Conservation (phyloP, 202 grass and related monocot genomes). For the Eragrostis tef region DNA sequence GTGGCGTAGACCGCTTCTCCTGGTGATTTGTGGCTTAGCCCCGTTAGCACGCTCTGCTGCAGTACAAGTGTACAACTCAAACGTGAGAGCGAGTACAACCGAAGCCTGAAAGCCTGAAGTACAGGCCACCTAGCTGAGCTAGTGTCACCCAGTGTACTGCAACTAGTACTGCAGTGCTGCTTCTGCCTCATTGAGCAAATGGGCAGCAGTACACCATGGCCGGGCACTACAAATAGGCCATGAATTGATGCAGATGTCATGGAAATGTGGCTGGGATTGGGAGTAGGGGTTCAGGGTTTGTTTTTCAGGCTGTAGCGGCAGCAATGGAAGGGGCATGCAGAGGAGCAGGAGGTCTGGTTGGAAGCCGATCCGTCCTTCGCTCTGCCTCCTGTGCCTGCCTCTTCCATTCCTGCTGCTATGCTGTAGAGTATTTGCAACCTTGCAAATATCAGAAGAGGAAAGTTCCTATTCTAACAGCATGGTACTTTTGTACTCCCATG, state of each 20-base stretch:
- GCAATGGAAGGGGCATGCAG: conserved; percentile 98
- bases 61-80: conserved; percentile 54
- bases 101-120: conserved; percentile 11
- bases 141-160: conserved; percentile 44
- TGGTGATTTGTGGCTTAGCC: not conserved
- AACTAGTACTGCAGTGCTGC: conserved; percentile 32
- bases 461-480: not conserved
- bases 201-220: not conserved
- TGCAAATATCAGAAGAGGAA: not conserved
- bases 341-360: conserved; percentile 56
- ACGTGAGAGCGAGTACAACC: not conserved
- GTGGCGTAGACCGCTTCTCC: conserved; percentile 13
- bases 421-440: not conserved
- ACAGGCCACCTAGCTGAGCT: conserved; percentile 17
- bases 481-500: no score
- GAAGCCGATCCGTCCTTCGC: conserved; percentile 20
- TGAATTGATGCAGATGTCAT: conserved; percentile 2
- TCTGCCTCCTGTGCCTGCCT: conserved; percentile 68
- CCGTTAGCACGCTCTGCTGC: conserved; percentile 1
- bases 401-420: conserved; percentile 71
- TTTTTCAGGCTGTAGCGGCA: conserved; percentile 53
- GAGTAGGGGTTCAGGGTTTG: not conserved
- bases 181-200: not conserved
- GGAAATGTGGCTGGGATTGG: not conserved
- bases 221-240: conserved; percentile 48